Conservation (phyloP, 495 filamentous ascomycete species). For the Neurospora sp. region DNA sequence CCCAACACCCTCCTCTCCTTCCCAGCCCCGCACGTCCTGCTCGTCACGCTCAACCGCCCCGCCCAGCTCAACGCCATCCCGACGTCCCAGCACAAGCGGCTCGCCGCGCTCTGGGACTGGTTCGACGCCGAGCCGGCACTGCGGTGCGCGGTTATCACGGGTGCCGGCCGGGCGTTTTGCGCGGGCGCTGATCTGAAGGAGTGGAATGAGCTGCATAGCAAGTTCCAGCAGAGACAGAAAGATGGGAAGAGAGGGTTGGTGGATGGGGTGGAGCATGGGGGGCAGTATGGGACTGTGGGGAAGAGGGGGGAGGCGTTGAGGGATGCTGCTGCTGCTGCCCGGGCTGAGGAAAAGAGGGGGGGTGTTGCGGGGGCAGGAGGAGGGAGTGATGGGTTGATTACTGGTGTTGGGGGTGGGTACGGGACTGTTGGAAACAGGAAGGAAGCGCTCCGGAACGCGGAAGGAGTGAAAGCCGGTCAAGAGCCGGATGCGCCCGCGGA, state of each 20-base stretch:
- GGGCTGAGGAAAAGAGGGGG: neutral
- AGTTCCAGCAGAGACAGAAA: neutral
- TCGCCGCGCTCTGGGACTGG: conserved; percentile 46
- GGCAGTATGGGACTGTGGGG: neutral
- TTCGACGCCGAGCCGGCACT: conserved; percentile 47
- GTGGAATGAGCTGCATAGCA: conserved; percentile 22
- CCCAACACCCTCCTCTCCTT: conserved; percentile 40
- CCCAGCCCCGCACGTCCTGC: conserved; percentile 45
- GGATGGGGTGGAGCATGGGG: neutral
- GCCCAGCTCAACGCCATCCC: conserved; percentile 48
- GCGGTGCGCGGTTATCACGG: conserved; percentile 47
- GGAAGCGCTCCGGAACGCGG: neutral
- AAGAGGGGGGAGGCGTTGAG: neutral
- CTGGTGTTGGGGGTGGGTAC: neutral
- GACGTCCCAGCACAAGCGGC: conserved; percentile 37
- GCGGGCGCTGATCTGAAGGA: conserved; percentile 49
- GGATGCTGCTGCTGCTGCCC: neutral
- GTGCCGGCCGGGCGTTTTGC: conserved; percentile 44
- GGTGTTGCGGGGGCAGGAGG: neutral
- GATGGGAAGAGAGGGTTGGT: conserved; percentile 29
- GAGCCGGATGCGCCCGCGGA: neutral
- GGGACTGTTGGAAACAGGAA: neutral
- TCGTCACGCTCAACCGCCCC: conserved; percentile 54
- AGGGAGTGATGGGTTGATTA: neutral
- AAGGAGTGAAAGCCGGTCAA: neutral